These are phyloP conservation scores for Hemileccinum impolitum DNA, from an alignment of 768 basidiomycete genomes.

Conservation along the genomic window DNA sequence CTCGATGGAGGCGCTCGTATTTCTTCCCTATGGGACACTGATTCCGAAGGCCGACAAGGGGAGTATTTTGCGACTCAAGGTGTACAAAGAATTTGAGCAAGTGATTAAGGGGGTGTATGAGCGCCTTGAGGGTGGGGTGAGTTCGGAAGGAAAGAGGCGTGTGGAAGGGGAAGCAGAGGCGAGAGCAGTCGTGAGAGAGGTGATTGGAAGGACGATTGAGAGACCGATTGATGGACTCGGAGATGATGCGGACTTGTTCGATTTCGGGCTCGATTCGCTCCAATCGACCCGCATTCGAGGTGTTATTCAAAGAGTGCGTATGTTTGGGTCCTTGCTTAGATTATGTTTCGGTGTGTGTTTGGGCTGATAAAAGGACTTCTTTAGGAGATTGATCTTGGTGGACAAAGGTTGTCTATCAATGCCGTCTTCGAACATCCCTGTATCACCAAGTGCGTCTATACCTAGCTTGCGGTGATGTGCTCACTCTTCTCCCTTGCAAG, in stretches of 20 bases:
- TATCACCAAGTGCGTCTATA: constrained; percentile 33
- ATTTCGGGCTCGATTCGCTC: constrained; percentile 53
- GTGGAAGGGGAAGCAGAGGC: constrained; percentile 14
- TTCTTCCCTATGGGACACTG: constrained; percentile 45
- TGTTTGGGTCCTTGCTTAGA: constrained; percentile 26
- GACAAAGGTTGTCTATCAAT: constrained; percentile 22
- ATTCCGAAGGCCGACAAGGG: constrained; percentile 53
- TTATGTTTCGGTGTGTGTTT: no score
- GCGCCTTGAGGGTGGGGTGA: constrained; percentile 41
- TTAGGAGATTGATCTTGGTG: constrained; percentile 17
- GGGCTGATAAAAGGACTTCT: neutral
- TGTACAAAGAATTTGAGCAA: constrained; percentile 48
- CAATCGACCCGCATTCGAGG: constrained; percentile 51
- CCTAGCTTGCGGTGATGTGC: neutral
- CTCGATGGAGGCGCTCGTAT: constrained; percentile 46
- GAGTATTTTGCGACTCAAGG: constrained; percentile 45
- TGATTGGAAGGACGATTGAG: constrained; percentile 24
- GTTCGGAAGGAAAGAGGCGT: constrained; percentile 17
- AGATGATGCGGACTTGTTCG: constrained; percentile 38
- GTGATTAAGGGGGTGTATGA: constrained; percentile 40
- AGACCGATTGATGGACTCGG: constrained; percentile 11
- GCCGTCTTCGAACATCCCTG: constrained; percentile 52
- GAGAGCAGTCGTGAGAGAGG: constrained; percentile 4
- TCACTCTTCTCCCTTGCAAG: constrained; percentile 16
- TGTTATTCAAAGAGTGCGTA: constrained; percentile 37